Conservation (phyloP, 345 rosid species). For the Dovyalis caffra region DNA sequence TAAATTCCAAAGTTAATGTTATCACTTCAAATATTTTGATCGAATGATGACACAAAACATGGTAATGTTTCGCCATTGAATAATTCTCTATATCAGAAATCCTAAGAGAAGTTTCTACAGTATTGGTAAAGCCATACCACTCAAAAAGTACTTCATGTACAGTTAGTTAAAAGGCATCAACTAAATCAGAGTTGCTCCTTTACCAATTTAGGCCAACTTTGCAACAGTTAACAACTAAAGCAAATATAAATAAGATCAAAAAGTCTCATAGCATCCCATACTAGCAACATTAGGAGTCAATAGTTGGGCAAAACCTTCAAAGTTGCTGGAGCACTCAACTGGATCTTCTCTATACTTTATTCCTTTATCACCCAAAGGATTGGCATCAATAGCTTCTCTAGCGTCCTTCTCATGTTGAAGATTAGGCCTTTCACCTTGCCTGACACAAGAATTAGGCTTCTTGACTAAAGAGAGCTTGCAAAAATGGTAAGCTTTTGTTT, state of each 20-base stretch:
- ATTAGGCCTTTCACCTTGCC: constrained; percentile 26
- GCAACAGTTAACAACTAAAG: neutral
- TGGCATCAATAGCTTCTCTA: constrained; percentile 23
- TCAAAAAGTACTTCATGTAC: neutral
- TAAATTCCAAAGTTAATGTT: too few relatives aligned
- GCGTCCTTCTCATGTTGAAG: constrained; percentile 26
- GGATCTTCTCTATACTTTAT: constrained; percentile 18
- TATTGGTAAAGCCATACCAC: too few relatives aligned
- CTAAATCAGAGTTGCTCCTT: neutral
- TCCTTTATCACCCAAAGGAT: constrained; percentile 27
- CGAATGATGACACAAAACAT: too few relatives aligned
- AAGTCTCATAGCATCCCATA: neutral
- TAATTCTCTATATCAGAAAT: too few relatives aligned
- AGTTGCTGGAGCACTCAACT: constrained; percentile 28
- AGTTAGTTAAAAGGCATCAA: neutral
- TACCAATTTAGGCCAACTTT: neutral
- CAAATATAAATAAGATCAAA: neutral
- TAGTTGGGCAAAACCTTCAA: constrained; percentile 40
- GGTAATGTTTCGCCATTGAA: too few relatives aligned
- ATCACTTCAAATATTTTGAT: too few relatives aligned
- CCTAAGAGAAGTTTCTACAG: too few relatives aligned
- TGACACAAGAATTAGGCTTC: constrained; percentile 36
- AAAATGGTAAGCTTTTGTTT: constrained; percentile 74
- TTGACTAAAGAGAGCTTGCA: constrained; percentile 90
- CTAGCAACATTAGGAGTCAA: neutral